Percentiles rank a stretch among this genome's conserved stretches.
Conservation (phyloP, 1,284 basidiomycete genomes). For the Puccinia novopanici region DNA sequence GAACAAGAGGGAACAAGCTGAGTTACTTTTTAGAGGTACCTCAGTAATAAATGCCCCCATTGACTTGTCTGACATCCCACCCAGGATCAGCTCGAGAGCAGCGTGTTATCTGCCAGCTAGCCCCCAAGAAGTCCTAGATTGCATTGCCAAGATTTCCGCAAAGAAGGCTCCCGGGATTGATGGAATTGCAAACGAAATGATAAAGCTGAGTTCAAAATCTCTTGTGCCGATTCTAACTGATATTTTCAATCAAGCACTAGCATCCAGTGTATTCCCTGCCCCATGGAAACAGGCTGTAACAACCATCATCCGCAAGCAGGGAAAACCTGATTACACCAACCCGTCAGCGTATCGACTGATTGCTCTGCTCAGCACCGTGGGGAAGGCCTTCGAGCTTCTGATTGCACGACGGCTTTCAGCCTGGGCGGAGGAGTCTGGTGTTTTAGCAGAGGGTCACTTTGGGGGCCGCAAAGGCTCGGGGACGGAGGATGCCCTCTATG, state of each 20-base stretch:
- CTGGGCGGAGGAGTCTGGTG: neutral
- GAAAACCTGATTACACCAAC: conserved; percentile 21
- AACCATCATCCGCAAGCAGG: conserved; percentile 2
- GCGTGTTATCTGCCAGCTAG: too few species aligned
- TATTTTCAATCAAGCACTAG: neutral
- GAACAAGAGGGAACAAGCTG: too few species aligned
- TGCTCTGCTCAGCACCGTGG: conserved; percentile 12
- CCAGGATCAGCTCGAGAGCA: too few species aligned
- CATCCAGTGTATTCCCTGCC: neutral
- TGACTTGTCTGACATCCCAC: too few species aligned
- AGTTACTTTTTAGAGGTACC: too few species aligned
- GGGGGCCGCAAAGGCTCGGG: neutral
- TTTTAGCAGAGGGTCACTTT: neutral
- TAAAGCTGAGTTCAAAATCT: too few species aligned
- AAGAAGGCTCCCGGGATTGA: too few species aligned
- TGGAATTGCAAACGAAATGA: too few species aligned
- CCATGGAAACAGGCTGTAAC: neutral
- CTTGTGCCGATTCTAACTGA: neutral
- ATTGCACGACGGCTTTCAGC: neutral
- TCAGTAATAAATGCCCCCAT: too few species aligned
- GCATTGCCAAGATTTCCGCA: too few species aligned
- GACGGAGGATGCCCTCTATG: too few species aligned
- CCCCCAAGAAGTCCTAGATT: too few species aligned
- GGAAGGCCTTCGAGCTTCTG: neutral
- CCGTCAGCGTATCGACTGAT: neutral